Evolutionary conservation across 352 stramenopile species (phyloP).

Genomic region (Plasmopara viticola): DNA sequence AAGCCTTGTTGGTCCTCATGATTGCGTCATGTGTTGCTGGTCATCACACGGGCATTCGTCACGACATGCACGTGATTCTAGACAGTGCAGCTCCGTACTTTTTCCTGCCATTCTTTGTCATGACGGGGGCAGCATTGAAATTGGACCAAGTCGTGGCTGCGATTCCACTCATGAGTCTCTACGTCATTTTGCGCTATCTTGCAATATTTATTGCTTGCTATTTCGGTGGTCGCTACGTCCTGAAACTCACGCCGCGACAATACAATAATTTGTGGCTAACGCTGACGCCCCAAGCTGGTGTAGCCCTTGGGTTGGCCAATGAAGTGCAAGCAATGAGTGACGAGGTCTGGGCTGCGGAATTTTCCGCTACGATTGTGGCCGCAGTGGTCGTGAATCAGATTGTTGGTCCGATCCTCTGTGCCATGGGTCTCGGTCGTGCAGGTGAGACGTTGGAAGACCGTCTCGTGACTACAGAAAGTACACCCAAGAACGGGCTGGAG

Average conservation of each 20-base stretch:
- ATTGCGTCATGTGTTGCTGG: conserved; percentile 53
- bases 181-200: conserved; percentile 49
- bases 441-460: conserved; percentile 44
- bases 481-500: not conserved
- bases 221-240: conserved; percentile 46
- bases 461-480: not conserved
- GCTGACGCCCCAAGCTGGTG: conserved; percentile 63
- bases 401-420: conserved; percentile 54
- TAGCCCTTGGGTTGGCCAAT: conserved; percentile 53
- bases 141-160: conserved; percentile 53
- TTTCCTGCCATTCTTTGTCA: conserved; percentile 74
- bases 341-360: conserved; percentile 49
- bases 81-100: conserved; percentile 62
- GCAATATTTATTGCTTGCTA: conserved; percentile 63
- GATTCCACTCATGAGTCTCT: conserved; percentile 62
- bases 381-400: conserved; percentile 73
- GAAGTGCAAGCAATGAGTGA: conserved; percentile 47
- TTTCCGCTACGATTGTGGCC: conserved; percentile 56
- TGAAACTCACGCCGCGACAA: conserved; percentile 48
- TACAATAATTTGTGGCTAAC: conserved; percentile 77
- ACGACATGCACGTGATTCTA: conserved; percentile 75
- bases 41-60: conserved; percentile 52
- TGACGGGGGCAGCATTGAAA: conserved; percentile 65
- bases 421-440: conserved; percentile 42
- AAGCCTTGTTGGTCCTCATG: conserved; percentile 67